Conservation (phyloP, 1,284 basidiomycete species). For the Phenoliferia sp. region DNA sequence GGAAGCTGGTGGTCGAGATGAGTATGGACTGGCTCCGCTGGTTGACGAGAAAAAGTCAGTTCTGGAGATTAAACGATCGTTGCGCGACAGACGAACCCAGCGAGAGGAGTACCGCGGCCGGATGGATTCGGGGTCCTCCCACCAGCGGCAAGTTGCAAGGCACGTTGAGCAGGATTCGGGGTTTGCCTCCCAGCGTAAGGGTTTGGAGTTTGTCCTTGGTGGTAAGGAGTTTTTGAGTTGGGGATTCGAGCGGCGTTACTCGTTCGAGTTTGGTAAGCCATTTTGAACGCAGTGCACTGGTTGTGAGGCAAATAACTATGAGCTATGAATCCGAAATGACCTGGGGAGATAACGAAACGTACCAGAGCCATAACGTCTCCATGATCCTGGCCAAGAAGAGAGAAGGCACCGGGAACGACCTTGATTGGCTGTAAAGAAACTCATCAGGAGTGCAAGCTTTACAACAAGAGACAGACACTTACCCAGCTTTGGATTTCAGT, state of each 20-base stretch:
- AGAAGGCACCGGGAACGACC: constrained; percentile 80
- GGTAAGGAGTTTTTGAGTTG: not conserved
- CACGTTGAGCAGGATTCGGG: not conserved
- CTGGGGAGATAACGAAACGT: not conserved
- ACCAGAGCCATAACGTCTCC: constrained; percentile 16
- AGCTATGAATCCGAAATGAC: not conserved
- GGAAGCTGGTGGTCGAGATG: too few species aligned
- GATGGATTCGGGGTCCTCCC: not conserved
- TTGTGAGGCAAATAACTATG: not conserved
- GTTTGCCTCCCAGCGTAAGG: not conserved
- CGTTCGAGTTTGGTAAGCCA: constrained; percentile 4
- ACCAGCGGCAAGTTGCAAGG: not conserved
- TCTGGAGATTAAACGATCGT: too few species aligned
- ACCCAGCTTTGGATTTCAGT: constrained; percentile 76
- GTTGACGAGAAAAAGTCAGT: too few species aligned
- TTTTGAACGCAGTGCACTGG: constrained; percentile 29
- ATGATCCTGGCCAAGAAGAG: constrained; percentile 15
- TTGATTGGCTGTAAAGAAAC: constrained; percentile 62
- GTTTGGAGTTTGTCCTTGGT: not conserved
- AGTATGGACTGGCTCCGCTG: too few species aligned
- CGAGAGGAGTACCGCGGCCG: not conserved
- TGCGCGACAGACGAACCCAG: too few species aligned
- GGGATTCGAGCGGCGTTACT: not conserved
- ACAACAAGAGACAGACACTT: constrained; percentile 34
- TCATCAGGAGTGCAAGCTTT: not conserved